Percentiles rank a stretch among this genome's conserved stretches.
Conservation (phyloP, 805 yeast species). For the Starmera amethionina region DNA sequence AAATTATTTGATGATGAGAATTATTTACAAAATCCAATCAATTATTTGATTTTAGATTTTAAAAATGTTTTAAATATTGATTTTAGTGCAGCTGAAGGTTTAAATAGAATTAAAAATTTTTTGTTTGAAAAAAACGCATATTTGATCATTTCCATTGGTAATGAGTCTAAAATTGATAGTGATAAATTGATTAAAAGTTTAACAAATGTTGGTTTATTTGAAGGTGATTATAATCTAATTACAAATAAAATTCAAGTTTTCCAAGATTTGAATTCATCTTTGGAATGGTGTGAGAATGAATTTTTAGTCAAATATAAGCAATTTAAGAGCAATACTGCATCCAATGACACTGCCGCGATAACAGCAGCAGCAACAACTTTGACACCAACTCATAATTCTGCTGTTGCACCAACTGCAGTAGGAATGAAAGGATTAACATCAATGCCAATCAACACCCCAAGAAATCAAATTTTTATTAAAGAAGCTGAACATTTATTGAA, state of each 20-base stretch:
- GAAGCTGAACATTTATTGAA: conserved; percentile 27
- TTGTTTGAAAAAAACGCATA: conserved; percentile 59
- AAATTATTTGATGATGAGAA: conserved; percentile 42
- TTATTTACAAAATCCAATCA: conserved; percentile 46
- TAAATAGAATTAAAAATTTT: conserved; percentile 75
- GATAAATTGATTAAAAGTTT: conserved; percentile 62
- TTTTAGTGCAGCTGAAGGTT: conserved; percentile 94
- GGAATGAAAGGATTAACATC: not conserved
- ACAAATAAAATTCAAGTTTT: conserved; percentile 48
- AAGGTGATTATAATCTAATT: conserved; percentile 21
- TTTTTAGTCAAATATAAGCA: conserved; percentile 41
- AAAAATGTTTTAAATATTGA: conserved; percentile 74
- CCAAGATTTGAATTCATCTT: conserved; percentile 71
- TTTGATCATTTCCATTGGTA: conserved; percentile 69
- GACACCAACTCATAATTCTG: conserved; percentile 1
- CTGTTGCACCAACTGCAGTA: not conserved
- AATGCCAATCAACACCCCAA: conserved; percentile 25
- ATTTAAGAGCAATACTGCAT: conserved; percentile 6
- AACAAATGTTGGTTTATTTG: conserved; percentile 70
- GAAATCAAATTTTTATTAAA: conserved; percentile 28
- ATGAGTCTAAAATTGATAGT: conserved; percentile 22
- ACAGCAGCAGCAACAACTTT: not conserved
- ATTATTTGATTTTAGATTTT: conserved; percentile 78
- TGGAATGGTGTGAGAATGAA: conserved; percentile 96
- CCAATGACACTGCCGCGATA: no score